Percentiles rank a stretch among this genome's conserved stretches.
Conservation (phyloP, 805 yeast species). For the Ogataea pignaliae region DNA sequence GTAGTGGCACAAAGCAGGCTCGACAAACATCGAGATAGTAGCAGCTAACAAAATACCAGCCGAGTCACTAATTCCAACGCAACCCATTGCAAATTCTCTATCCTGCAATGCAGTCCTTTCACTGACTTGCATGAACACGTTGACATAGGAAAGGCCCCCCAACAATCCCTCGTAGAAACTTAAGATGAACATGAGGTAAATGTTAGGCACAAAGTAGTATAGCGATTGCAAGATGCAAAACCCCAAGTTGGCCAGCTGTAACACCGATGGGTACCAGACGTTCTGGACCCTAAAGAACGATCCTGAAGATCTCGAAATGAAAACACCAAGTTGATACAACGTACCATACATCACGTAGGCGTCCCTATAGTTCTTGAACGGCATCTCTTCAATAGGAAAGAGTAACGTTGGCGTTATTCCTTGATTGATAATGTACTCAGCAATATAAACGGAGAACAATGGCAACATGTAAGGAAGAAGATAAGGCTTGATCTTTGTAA, state of each 20-base stretch:
- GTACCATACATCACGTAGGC: conserved; percentile 90
- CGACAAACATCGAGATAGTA: conserved; percentile 65
- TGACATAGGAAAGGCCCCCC: conserved; percentile 89
- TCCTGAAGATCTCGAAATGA: conserved; percentile 83
- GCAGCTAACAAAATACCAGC: conserved; percentile 86
- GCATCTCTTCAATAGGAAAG: conserved; percentile 67
- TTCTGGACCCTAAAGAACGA: conserved; percentile 53
- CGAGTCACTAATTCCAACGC: conserved; percentile 80
- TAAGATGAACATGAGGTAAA: conserved; percentile 58
- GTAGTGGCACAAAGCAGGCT: conserved; percentile 62
- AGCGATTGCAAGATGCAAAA: conserved; percentile 63
- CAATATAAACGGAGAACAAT: conserved; percentile 71
- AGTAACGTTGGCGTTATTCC: conserved; percentile 86
- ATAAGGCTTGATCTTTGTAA: conserved; percentile 37
- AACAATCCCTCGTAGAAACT: conserved; percentile 84
- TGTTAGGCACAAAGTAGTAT: conserved; percentile 48
- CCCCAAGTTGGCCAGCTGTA: conserved; percentile 63
- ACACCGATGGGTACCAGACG: conserved; percentile 56
- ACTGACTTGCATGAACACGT: conserved; percentile 75
- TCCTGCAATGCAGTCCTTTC: conserved; percentile 48
- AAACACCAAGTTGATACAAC: conserved; percentile 87
- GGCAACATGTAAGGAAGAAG: conserved; percentile 78
- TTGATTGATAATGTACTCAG: conserved; percentile 88
- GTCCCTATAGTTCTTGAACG: conserved; percentile 71
- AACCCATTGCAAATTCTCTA: conserved; percentile 77